A percentile compares a stretch with the other conserved stretches of the same genome.
Conservation (phyloP, 2,329 filamentous ascomycete species). For the Aspergillus candidus region DNA sequence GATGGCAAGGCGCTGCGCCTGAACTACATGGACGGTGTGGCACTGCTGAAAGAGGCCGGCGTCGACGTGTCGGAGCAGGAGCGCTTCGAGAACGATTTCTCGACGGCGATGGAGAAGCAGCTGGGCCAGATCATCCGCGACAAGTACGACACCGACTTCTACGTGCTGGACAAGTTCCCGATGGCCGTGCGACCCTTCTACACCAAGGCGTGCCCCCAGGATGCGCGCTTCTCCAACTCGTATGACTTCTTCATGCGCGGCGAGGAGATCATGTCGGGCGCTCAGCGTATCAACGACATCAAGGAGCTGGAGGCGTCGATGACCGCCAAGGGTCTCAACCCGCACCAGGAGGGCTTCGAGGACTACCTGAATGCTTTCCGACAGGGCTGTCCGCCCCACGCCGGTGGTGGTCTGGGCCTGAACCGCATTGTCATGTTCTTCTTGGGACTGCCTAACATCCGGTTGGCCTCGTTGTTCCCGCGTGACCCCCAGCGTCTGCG, state of each 20-base stretch:
- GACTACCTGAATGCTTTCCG: constrained; percentile 61
- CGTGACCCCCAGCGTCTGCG: constrained; percentile 54
- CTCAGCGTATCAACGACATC: constrained; percentile 61
- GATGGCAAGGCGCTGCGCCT: constrained; percentile 45
- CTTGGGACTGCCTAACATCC: constrained; percentile 58
- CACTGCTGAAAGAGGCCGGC: constrained; percentile 45
- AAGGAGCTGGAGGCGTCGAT: constrained; percentile 54
- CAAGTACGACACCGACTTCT: constrained; percentile 94
- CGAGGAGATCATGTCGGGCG: constrained; percentile 62
- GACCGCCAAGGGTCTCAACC: constrained; percentile 54
- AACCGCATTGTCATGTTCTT: constrained; percentile 64
- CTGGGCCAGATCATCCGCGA: constrained; percentile 78
- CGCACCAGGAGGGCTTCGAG: constrained; percentile 53
- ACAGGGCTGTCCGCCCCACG: constrained; percentile 60
- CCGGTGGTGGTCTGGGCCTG: constrained; percentile 59
- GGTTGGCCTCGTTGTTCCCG: constrained; percentile 58
- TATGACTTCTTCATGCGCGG: constrained; percentile 69
- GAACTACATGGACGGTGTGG: constrained; percentile 46
- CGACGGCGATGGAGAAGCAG: constrained; percentile 52
- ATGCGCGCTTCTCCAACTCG: constrained; percentile 60
- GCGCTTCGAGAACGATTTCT: constrained; percentile 43
- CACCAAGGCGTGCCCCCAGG: constrained; percentile 69
- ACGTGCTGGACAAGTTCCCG: constrained; percentile 94
- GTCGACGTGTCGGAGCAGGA: constrained; percentile 46
- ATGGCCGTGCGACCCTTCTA: constrained; percentile 85